Conservation (phyloP, 1,284 basidiomycete genomes). For the Trametes sp. region DNA sequence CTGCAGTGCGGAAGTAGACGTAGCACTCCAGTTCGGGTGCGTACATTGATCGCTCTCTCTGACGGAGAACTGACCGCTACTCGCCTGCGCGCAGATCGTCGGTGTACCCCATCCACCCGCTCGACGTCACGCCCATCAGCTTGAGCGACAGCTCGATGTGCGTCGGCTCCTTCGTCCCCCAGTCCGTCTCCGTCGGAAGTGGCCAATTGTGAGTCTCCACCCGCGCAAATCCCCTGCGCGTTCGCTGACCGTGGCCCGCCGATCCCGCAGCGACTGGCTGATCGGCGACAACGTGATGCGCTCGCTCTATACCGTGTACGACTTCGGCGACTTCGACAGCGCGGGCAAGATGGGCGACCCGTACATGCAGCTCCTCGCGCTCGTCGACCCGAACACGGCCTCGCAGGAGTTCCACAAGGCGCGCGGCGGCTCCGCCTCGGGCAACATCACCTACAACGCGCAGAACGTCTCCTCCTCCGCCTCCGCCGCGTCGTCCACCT, state of each 20-base stretch:
- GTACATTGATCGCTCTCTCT: conserved; percentile 33
- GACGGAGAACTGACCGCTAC: background rate
- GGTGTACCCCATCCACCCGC: conserved; percentile 76
- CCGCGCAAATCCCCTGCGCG: conserved; percentile 2
- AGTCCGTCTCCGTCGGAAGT: conserved; percentile 57
- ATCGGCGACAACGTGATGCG: conserved; percentile 85
- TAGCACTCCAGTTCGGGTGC: conserved; percentile 78
- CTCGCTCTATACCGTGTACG: conserved; percentile 85
- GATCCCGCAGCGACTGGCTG: conserved; percentile 69
- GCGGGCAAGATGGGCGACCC: conserved; percentile 72
- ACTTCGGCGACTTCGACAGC: conserved; percentile 82
- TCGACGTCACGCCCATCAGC: conserved; percentile 67
- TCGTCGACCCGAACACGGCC: conserved; percentile 71
- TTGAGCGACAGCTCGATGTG: conserved; percentile 57
- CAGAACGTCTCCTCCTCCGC: conserved; percentile 51
- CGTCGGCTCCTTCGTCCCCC: conserved; percentile 77
- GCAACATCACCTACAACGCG: conserved; percentile 73
- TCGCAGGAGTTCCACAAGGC: conserved; percentile 70
- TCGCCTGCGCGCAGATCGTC: conserved; percentile 57
- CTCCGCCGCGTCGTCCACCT: conserved; percentile 45
- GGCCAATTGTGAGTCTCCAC: conserved; percentile 65
- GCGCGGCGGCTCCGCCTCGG: conserved; percentile 67
- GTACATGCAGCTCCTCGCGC: conserved; percentile 75
- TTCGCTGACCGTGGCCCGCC: conserved; percentile 17
- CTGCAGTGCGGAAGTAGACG: conserved; percentile 73